phyloP scores from a whole-genome alignment of 1,139 yeast species.

The Pichia sp. region DNA sequence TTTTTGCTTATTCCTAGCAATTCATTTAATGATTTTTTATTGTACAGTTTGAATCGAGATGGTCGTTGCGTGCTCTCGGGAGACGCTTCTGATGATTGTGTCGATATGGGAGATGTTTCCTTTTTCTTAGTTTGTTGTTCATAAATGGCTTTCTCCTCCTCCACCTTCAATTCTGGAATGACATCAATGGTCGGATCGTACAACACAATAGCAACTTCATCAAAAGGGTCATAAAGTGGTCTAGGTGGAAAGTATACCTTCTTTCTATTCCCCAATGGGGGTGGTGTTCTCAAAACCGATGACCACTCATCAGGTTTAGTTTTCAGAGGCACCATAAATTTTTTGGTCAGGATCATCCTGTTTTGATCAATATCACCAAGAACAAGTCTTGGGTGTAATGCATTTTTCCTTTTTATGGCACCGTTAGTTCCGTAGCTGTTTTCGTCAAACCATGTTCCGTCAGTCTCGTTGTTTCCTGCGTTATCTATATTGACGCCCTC shows the following conservation, averaged over 20 bases:
- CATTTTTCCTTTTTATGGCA: conserved; percentile 22
- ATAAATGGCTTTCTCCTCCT: conserved; percentile 13
- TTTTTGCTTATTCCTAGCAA: conserved; percentile 63
- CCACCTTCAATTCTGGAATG: conserved; percentile 37
- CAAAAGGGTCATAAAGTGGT: conserved; percentile 89
- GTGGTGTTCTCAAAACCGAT: conserved; percentile 53
- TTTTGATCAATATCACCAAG: conserved; percentile 20
- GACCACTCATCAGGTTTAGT: conserved; percentile 22
- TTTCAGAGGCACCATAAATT: conserved; percentile 32
- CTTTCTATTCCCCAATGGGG: conserved; percentile 74
- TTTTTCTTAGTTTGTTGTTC: conserved; percentile 14
- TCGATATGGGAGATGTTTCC: conserved; percentile 8
- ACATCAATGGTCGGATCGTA: conserved; percentile 91
- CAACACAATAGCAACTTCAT: conserved; percentile 88
- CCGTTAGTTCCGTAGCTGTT: conserved; percentile 23
- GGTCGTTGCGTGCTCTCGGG: conserved; percentile 23
- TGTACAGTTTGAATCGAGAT: conserved; percentile 28
- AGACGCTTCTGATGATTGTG: conserved; percentile 5
- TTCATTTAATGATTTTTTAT: conserved; percentile 64
- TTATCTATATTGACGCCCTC: conserved; percentile 25
- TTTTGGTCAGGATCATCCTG: conserved; percentile 19
- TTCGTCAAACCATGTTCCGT: conserved; percentile 13
- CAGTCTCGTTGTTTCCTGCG: conserved; percentile 12
- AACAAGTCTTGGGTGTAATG: conserved; percentile 25
- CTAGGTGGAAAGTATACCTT: conserved; percentile 69